Conservation (phyloP, 768 basidiomycete species). For the Suillus weaverae region DNA sequence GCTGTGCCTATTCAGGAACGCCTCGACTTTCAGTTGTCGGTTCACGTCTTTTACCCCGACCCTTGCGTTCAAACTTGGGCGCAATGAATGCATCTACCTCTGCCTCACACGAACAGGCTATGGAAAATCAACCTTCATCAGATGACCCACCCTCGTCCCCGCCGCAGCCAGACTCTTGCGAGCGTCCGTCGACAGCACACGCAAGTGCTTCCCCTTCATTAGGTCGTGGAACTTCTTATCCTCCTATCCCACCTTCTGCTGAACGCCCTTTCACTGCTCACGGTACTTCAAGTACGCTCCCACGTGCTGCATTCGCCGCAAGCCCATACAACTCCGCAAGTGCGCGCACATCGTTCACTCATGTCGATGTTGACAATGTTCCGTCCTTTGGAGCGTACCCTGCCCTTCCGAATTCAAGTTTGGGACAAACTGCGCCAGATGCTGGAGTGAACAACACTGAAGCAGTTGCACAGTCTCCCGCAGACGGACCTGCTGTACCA, state of each 20-base stretch:
- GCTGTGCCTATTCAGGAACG: background rate
- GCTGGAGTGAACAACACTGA: slow-evolving; percentile 11
- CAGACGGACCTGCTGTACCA: slow-evolving; percentile 10
- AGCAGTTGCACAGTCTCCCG: slow-evolving; percentile 7
- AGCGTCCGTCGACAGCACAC: slow-evolving; percentile 31
- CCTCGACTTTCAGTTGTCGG: background rate
- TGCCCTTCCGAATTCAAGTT: slow-evolving; percentile 11
- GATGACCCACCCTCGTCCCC: slow-evolving; percentile 15
- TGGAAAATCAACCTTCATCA: slow-evolving; percentile 7
- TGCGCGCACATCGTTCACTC: slow-evolving; percentile 55
- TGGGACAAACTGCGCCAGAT: background rate
- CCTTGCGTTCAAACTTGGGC: background rate
- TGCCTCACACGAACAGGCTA: background rate
- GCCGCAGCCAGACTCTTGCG: slow-evolving; percentile 26
- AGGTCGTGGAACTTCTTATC: slow-evolving; percentile 12
- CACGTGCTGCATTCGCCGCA: background rate
- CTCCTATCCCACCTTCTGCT: slow-evolving; percentile 6
- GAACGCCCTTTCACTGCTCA: slow-evolving; percentile 24
- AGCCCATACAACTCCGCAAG: slow-evolving; percentile 39
- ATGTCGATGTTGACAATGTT: slow-evolving; percentile 41
- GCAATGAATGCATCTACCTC: background rate
- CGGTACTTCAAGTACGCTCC: slow-evolving; percentile 8
- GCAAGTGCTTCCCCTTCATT: slow-evolving; percentile 18
- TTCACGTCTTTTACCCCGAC: background rate
- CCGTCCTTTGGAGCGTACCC: slow-evolving; percentile 23